phyloP scores from a whole-genome alignment of 257 asterid species.

The Solanum sejunctum region DNA sequence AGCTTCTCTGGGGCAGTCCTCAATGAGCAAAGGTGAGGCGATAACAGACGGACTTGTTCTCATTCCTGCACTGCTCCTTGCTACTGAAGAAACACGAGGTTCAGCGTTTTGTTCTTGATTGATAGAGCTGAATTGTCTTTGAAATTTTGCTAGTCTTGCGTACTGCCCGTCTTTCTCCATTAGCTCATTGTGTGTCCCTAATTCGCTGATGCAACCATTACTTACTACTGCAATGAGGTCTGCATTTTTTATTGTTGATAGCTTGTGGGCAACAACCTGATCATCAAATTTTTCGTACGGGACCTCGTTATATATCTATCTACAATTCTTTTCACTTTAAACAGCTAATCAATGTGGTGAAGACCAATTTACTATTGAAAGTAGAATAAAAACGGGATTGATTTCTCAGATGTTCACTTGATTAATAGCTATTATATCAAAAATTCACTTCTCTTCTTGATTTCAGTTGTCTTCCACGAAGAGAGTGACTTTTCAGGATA shows the following conservation, averaged over 20 bases:
- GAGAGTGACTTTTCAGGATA: background rate
- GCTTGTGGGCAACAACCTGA: constrained; percentile 91
- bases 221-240: constrained; percentile 57
- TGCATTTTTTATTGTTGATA: constrained; percentile 69
- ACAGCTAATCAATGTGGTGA: background rate
- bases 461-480: background rate
- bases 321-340: background rate
- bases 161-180: constrained; percentile 49
- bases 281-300: background rate
- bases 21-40: constrained; percentile 31
- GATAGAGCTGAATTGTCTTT: constrained; percentile 44
- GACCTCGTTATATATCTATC: background rate
- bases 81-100: constrained; percentile 19
- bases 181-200: constrained; percentile 59
- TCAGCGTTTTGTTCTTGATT: constrained; percentile 39
- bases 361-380: background rate
- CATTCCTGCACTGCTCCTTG: constrained; percentile 41
- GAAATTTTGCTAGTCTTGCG: constrained; percentile 48
- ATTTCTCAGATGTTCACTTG: background rate
- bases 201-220: constrained; percentile 41
- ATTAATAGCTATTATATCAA: background rate
- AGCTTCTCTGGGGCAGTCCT: background rate
- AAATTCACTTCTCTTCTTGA: background rate
- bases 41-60: constrained; percentile 49
- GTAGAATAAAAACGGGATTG: background rate